phyloP scores from a whole-genome alignment of 1,284 basidiomycete genomes.

The Rhodofomes roseus region DNA sequence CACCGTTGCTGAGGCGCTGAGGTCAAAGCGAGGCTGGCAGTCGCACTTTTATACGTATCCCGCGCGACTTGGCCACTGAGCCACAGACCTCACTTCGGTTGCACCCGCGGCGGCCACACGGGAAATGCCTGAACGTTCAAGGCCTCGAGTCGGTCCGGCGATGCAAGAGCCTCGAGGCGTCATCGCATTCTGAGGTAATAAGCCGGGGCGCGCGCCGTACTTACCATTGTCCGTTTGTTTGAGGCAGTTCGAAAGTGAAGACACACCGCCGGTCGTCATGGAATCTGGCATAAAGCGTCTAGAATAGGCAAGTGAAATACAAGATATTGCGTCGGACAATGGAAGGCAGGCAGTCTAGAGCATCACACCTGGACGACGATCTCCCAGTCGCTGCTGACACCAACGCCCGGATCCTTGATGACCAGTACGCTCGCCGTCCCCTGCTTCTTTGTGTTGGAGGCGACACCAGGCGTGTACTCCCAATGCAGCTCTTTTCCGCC shows the following conservation, averaged over 20 bases:
- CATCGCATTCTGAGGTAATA: neutral
- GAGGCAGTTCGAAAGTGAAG: neutral
- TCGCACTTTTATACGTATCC: neutral
- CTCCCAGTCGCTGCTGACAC: slow-evolving; percentile 68
- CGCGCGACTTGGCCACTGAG: neutral
- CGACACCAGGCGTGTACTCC: slow-evolving; percentile 50
- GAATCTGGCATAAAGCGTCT: neutral
- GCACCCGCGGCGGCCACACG: neutral
- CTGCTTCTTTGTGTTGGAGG: slow-evolving; percentile 50
- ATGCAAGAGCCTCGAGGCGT: neutral
- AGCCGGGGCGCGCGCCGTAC: neutral
- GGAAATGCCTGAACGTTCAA: neutral
- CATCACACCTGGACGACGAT: slow-evolving; percentile 36
- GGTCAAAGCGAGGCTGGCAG: neutral
- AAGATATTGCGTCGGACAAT: neutral
- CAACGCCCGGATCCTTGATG: slow-evolving; percentile 79
- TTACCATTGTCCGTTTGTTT: neutral
- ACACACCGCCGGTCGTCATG: neutral
- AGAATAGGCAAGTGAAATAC: neutral
- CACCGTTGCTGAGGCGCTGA: too few species aligned
- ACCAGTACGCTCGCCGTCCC: slow-evolving; percentile 59
- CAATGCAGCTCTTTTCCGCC: slow-evolving; percentile 53
- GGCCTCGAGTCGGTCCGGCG: neutral
- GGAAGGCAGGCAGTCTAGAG: neutral
- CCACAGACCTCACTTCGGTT: neutral